Base-by-base conservation (phyloP, 441 rosid species). In the Melastoma candidum region DNA sequence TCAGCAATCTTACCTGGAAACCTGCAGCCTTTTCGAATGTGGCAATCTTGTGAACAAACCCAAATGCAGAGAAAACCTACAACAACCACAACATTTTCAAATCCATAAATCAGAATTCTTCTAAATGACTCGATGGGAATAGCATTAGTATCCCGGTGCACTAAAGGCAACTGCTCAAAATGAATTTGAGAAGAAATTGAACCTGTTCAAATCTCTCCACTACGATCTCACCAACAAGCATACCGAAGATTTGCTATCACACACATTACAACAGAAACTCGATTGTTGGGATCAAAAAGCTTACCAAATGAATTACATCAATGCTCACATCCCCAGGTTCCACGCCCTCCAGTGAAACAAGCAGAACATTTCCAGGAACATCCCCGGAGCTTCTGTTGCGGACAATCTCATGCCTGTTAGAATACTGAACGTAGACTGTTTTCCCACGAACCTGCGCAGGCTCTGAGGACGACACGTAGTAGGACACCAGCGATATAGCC, bases 11-110 rank as follows among this genome's bases (percentile, higher is more conserved):
- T 49, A 83, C 99, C 86, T 94, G 96, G 71, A 94, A 94, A 56
- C 99, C 97, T 53, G 97, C 90, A 58, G 97, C 97, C 71, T 93
- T 93, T 71, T 94, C 97, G 58, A 94, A 94, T 45, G 97, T 94
- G 26, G 97, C 99, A 68, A 94, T 89, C 74, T 89, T 94, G 81
- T 94, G 96, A 44, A 89, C 99, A 58, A 81, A 94, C 29, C 99
- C 99, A 82, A 84, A 94, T 53, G 97, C 97, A 68, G 99, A 89
- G 72, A 93, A 94, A 10, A 94, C 99, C 99, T 89, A 78, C 59
- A 75, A 36, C 26, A 13, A 12, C 7, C 22, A 32, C 56, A 27
- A 13, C 29, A 7, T 26, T 32, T 29, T 12, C 46, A 36, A 7
- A 52, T 36, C 26, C 29, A 26, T 36, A 32, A 1, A 8, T 32